phyloP scores from a whole-genome alignment of 192 early-diverging fungal species.

The Coemansia sp. region DNA sequence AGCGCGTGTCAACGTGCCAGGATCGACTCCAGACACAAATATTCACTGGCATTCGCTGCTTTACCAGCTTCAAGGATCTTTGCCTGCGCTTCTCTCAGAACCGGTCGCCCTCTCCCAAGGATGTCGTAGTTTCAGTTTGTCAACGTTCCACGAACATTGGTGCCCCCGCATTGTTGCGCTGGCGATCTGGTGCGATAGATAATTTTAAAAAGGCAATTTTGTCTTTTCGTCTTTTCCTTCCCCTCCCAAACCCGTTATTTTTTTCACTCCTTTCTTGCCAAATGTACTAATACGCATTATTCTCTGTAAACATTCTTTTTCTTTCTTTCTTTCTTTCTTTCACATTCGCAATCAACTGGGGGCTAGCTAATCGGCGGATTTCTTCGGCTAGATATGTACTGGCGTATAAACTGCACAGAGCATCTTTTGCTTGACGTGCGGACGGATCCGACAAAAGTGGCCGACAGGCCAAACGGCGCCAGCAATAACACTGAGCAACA shows the following conservation, averaged over 20 bases:
- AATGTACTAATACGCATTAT: conserved; percentile 14
- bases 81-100: no score
- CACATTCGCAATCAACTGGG: not conserved
- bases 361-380: not conserved
- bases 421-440: conserved; percentile 35
- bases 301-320: not conserved
- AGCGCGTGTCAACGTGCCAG: no score
- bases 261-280: not conserved
- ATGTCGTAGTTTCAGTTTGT: no score
- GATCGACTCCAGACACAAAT: no score
- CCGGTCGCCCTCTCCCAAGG: no score
- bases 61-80: no score
- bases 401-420: conserved; percentile 51
- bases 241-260: not conserved
- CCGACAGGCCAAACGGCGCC: not conserved
- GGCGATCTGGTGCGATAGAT: no score
- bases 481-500: not conserved
- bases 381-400: conserved; percentile 31
- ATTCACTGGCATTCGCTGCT: no score
- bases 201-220: no score
- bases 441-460: conserved; percentile 2
- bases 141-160: no score
- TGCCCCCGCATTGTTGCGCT: no score
- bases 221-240: not conserved
- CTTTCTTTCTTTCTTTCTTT: not conserved